Conservation (phyloP, 495 filamentous ascomycete genomes). For the Copromyces sp. region DNA sequence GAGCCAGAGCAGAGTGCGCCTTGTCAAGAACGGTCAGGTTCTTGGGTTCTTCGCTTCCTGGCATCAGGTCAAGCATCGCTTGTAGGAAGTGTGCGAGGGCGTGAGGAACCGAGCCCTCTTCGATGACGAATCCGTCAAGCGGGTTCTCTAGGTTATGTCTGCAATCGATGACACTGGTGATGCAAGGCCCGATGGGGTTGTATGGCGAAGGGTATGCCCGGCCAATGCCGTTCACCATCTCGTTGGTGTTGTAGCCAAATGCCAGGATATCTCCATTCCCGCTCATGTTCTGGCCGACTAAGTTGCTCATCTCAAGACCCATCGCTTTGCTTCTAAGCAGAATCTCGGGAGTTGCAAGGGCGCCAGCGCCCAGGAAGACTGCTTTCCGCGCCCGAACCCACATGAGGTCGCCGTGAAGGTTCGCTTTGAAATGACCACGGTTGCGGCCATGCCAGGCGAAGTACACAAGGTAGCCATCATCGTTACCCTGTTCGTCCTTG, state of each 20-base stretch:
- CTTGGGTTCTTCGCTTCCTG: slow-evolving; percentile 37
- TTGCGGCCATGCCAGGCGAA: slow-evolving; percentile 57
- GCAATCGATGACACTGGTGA: slow-evolving; percentile 55
- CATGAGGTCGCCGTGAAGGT: slow-evolving; percentile 52
- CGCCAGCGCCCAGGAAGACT: slow-evolving; percentile 51
- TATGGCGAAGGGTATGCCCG: slow-evolving; percentile 34
- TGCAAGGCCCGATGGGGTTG: slow-evolving; percentile 51
- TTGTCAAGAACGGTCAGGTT: slow-evolving; percentile 28
- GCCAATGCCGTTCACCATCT: slow-evolving; percentile 47
- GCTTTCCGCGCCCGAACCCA: slow-evolving; percentile 55
- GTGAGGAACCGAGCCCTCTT: slow-evolving; percentile 53
- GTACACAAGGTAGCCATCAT: slow-evolving; percentile 49
- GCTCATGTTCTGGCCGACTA: slow-evolving; percentile 52
- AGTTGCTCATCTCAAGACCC: slow-evolving; percentile 47
- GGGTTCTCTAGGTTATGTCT: slow-evolving; percentile 41
- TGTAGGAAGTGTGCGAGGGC: slow-evolving; percentile 47
- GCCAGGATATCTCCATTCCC: slow-evolving; percentile 59
- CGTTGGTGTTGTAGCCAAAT: slow-evolving; percentile 53
- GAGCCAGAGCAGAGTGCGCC: slow-evolving; percentile 36
- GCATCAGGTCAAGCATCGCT: slow-evolving; percentile 45
- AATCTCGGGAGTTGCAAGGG: slow-evolving; percentile 56
- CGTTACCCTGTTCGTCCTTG: slow-evolving; percentile 34
- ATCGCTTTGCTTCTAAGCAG: slow-evolving; percentile 51
- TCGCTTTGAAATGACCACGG: slow-evolving; percentile 44
- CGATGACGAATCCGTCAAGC: slow-evolving; percentile 53